phyloP scores from a whole-genome alignment of 805 yeast genomes.

The Naumovozyma baii region DNA sequence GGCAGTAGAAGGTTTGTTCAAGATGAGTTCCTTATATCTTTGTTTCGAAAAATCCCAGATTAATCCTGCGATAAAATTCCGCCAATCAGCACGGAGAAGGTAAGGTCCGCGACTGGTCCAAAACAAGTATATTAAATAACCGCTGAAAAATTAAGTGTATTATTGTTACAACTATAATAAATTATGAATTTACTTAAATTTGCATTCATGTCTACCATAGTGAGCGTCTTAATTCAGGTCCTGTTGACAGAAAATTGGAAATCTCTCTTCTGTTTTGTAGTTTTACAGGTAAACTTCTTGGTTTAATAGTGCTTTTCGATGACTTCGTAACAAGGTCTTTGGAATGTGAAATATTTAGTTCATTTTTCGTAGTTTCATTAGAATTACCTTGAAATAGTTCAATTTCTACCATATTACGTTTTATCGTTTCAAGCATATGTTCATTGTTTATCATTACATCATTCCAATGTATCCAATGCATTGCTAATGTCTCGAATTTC shows the following conservation, averaged over 20 bases:
- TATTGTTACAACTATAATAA: too few species aligned
- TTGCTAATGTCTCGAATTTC: conserved; percentile 20
- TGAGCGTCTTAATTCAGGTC: background rate
- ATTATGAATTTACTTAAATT: too few species aligned
- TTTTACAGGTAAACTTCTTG: background rate
- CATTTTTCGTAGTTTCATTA: background rate
- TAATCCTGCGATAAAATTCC: background rate
- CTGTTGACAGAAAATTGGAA: background rate
- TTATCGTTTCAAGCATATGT: conserved; percentile 2
- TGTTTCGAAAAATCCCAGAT: background rate
- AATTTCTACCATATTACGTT: conserved; percentile 11
- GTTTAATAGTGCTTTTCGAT: too few species aligned
- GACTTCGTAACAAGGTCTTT: too few species aligned
- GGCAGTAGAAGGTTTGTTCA: too few species aligned
- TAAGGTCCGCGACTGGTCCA: background rate
- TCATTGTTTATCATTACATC: conserved; percentile 3
- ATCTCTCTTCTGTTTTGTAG: conserved; percentile 2
- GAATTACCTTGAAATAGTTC: background rate
- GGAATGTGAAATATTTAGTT: too few species aligned
- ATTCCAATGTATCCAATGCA: conserved; percentile 24
- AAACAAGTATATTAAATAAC: too few species aligned
- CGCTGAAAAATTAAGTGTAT: too few species aligned
- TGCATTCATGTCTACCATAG: too few species aligned
- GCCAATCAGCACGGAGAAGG: background rate
- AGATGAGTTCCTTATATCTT: background rate